These are phyloP conservation scores for Trypanosoma rangeli DNA, from an alignment of 208 protist species.

Conservation along the genomic window DNA sequence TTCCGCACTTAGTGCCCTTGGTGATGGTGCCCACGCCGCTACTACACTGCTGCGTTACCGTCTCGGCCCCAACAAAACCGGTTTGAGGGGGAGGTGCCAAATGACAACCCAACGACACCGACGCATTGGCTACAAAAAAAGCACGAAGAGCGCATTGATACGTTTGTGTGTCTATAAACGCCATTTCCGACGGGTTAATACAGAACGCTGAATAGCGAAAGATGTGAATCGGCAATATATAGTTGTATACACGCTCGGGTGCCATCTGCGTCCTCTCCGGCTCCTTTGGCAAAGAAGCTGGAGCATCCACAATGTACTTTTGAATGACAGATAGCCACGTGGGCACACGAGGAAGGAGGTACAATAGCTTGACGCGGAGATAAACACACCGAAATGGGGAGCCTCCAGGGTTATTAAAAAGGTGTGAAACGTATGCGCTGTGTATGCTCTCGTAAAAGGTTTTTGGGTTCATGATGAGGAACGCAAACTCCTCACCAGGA, in stretches of 20 bases:
- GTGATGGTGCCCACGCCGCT: neutral
- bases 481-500: constrained; percentile 12
- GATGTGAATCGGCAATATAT: neutral
- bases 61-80: neutral
- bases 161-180: neutral
- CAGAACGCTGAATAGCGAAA: neutral
- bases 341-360: constrained; percentile 2
- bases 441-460: neutral
- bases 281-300: neutral
- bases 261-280: neutral
- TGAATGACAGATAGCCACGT: constrained; percentile 4
- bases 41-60: neutral
- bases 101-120: neutral
- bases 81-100: no score
- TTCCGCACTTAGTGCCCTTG: no score
- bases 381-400: neutral
- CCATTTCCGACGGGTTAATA: neutral
- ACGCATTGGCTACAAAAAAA: constrained; percentile 5
- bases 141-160: neutral
- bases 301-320: constrained; percentile 10
- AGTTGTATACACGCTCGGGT: neutral
- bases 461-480: constrained; percentile 10
- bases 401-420: neutral
- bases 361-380: constrained; percentile 13
- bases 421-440: neutral